Evolutionary conservation across 352 stramenopile species (phyloP), one percentile per base, ranked within the genome.

Genomic region (Pythium pyrilobum): DNA sequence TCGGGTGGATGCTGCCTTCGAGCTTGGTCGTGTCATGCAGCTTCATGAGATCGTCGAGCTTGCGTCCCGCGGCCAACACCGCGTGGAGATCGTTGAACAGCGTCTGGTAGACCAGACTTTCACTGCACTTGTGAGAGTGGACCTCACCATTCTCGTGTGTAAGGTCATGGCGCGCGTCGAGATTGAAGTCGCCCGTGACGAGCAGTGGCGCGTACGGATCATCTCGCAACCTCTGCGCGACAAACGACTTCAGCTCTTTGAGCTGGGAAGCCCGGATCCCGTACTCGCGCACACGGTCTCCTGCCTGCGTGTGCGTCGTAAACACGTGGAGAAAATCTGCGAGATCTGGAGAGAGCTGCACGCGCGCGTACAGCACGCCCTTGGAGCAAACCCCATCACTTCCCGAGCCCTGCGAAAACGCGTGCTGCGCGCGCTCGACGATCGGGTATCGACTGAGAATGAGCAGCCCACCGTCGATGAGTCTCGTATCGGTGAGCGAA

Each of bases 381-480:
- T 92, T 92, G 45, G 82, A 60, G 29, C 77, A 90, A 12, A 90
- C 66, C 5, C 77, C 79, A 57, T 90, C 79, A 49, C 73, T 87
- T 13, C 80, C 79, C 3, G 71, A 69, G 31, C 82, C 77, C 18
- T 73, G 59, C 10, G 76, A 69, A 67, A 74, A 90, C 32, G 57
- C 67, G 42, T 85, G 57, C 43, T 87, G 71, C 39, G 74, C 76
- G 33, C 77, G 73, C 47, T 87, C 70, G 11, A 89, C 74, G 56
- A 92, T 89, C 24, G 82, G 82, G 51, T 80, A 92, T 29, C 82
- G 82, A 47, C 78, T 90, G n/a, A 92, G 76, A 36, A 92, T 90
- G 32, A 92, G 45, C 18, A 92, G 62, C 16, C 82, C 82, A 16
- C 79, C 82, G 41, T 90, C 82, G 50, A 92, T 87, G 10, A 92